Evolutionary conservation across 2,329 filamentous ascomycete genomes (phyloP).

Genomic region (Penicillium sp.): DNA sequence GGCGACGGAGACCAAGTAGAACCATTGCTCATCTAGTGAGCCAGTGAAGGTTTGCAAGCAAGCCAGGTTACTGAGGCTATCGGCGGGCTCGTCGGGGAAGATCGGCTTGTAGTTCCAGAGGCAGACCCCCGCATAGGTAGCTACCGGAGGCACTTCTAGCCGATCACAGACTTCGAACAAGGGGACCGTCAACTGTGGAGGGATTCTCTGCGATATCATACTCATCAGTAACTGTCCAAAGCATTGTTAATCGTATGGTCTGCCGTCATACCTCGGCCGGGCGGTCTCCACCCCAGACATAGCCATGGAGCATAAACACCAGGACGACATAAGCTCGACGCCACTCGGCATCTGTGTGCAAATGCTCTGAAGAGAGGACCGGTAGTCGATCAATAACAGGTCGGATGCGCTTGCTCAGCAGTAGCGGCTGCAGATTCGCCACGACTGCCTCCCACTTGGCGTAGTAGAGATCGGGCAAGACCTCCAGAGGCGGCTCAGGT

Average conservation of each 20-base stretch:
- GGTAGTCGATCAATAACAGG: conserved; percentile 78
- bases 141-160: conserved; percentile 86
- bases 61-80: conserved; percentile 82
- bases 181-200: conserved; percentile 79
- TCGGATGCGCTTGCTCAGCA: conserved; percentile 81
- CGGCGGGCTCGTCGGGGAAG: conserved; percentile 78
- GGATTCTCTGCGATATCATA: conserved; percentile 57
- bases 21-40: conserved; percentile 96
- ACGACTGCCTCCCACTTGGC: conserved; percentile 89
- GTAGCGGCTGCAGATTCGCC: conserved; percentile 80
- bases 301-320: conserved; percentile 77
- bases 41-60: conserved; percentile 91
- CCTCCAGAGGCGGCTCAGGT: conserved; percentile 73
- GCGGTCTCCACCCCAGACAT: conserved; percentile 82
- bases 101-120: conserved; percentile 97
- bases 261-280: conserved; percentile 65
- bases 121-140: conserved; percentile 87
- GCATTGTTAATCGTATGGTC: neutral
- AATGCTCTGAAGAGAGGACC: conserved; percentile 76
- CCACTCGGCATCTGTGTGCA: conserved; percentile 88
- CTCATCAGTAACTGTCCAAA: neutral
- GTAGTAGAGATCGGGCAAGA: conserved; percentile 87
- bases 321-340: conserved; percentile 79
- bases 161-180: conserved; percentile 73
- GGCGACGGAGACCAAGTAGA: conserved; percentile 92